phyloP scores from a whole-genome alignment of 2,329 filamentous ascomycete species.

The Penicillium nordicum region DNA sequence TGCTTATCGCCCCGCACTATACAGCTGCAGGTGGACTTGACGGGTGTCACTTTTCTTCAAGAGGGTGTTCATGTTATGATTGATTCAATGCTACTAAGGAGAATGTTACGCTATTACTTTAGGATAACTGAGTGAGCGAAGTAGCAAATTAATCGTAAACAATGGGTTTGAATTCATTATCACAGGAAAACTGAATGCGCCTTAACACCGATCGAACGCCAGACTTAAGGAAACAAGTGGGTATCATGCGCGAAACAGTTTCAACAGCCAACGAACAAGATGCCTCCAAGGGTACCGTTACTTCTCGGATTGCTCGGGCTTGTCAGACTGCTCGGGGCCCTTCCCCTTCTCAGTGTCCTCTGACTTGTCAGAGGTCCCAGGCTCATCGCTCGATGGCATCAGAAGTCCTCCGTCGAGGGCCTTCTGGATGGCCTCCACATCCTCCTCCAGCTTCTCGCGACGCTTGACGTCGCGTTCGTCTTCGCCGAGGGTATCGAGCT shows the following conservation, averaged over 20 bases:
- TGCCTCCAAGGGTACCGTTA: background rate
- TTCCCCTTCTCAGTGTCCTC: background rate
- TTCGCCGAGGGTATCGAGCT: conserved; percentile 55
- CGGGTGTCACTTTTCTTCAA: background rate
- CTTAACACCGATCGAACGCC: background rate
- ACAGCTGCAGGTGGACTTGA: background rate
- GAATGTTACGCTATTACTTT: too few relatives aligned
- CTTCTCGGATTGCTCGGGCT: background rate
- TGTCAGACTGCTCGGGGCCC: background rate
- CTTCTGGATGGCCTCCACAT: conserved; percentile 47
- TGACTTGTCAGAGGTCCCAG: background rate
- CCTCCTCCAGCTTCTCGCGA: conserved; percentile 46
- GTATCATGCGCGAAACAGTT: background rate
- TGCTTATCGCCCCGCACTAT: conserved; percentile 1
- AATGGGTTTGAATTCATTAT: background rate
- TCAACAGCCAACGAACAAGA: background rate
- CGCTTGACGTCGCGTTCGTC: conserved; percentile 41
- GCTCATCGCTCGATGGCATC: conserved; percentile 15
- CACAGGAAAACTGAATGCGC: background rate
- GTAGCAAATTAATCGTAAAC: background rate
- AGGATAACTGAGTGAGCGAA: background rate
- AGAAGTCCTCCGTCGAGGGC: conserved; percentile 36
- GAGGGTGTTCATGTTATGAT: background rate
- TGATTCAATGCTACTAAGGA: background rate
- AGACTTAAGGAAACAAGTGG: background rate